phyloP scores from a whole-genome alignment of 148 eudicot species.

The Amaranthus hypochondriacus region DNA sequence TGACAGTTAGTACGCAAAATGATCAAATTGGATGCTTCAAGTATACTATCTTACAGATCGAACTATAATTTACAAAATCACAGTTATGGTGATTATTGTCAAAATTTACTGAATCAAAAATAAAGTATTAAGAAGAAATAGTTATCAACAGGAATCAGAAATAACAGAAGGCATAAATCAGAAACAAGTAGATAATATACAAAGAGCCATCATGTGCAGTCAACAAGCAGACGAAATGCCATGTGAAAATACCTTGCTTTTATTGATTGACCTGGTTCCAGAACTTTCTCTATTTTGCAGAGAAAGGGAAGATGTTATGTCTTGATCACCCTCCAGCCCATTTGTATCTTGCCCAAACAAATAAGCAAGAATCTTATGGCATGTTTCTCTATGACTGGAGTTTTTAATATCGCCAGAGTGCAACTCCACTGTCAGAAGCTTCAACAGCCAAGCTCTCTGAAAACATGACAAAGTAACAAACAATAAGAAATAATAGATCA shows the following conservation, averaged over 20 bases:
- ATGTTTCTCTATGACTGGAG: slow-evolving; percentile 66
- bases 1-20: too few species aligned
- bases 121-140: too few species aligned
- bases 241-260: slow-evolving; percentile 53
- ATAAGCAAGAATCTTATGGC: slow-evolving; percentile 61
- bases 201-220: neutral
- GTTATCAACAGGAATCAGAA: too few species aligned
- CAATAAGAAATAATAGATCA: neutral
- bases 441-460: slow-evolving; percentile 96
- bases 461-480: slow-evolving; percentile 5
- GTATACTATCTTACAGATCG: too few species aligned
- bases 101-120: too few species aligned
- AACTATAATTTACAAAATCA: too few species aligned
- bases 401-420: slow-evolving; percentile 62
- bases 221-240: slow-evolving; percentile 7
- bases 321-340: slow-evolving; percentile 43
- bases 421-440: slow-evolving; percentile 78
- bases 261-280: slow-evolving; percentile 40
- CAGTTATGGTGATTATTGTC: too few species aligned
- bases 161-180: neutral
- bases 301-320: slow-evolving; percentile 24
- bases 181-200: neutral
- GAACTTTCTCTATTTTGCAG: slow-evolving; percentile 36
- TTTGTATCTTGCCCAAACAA: slow-evolving; percentile 47
- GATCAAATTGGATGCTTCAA: too few species aligned